phyloP scores from a whole-genome alignment of 2,329 filamentous ascomycete species.

The Ceratocystis cubensis region DNA sequence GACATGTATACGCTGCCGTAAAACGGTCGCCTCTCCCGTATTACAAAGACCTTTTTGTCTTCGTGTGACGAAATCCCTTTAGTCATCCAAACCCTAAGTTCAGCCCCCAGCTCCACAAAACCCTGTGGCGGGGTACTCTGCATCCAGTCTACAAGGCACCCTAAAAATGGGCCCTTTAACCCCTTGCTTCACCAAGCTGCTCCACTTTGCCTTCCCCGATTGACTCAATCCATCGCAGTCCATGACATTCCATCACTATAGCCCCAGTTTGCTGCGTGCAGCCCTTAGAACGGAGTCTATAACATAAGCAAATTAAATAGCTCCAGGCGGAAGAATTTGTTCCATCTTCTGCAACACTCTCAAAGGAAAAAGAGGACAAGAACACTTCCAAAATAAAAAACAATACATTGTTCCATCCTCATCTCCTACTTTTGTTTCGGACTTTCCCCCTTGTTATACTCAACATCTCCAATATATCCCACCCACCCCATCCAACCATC shows the following conservation, averaged over 20 bases:
- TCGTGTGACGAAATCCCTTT: neutral
- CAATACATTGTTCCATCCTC: neutral
- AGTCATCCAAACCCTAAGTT: neutral
- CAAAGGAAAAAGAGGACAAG: neutral
- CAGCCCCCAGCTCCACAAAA: neutral
- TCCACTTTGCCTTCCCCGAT: conserved; percentile 18
- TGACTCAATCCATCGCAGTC: conserved; percentile 21
- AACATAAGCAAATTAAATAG: conserved; percentile 8
- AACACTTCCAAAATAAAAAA: neutral
- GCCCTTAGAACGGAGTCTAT: conserved; percentile 4
- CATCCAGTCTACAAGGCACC: neutral
- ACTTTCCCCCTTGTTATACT: neutral
- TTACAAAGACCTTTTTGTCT: neutral
- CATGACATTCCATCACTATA: conserved; percentile 19
- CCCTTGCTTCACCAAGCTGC: neutral
- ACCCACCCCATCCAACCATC: conserved; percentile 1
- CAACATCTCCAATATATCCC: neutral
- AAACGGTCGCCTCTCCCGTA: neutral
- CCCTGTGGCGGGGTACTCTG: conserved; percentile 2
- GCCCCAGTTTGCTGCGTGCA: conserved; percentile 2
- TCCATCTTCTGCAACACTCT: neutral
- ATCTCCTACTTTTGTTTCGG: neutral
- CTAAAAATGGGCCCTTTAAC: neutral
- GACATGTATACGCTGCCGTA: neutral
- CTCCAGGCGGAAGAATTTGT: conserved; percentile 3